Evolutionary conservation across 2,329 filamentous ascomycete genomes (phyloP).

Genomic region (Penicillium sp.): DNA sequence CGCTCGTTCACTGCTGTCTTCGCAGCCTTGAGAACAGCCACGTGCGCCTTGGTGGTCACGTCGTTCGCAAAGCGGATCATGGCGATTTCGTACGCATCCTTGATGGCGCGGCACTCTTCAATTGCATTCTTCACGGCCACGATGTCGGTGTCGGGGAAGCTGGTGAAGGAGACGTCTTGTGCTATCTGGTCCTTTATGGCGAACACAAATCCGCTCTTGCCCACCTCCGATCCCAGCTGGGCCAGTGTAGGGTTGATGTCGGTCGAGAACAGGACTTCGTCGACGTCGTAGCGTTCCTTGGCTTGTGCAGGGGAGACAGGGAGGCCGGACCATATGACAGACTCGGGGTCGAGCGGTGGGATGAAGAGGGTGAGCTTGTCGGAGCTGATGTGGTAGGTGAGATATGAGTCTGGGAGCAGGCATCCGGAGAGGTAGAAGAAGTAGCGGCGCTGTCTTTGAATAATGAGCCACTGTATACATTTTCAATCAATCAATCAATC

Average conservation of each 20-base stretch:
- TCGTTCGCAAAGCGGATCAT: slow-evolving; percentile 77
- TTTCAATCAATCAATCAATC: neutral
- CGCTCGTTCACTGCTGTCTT: slow-evolving; percentile 68
- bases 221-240: slow-evolving; percentile 36
- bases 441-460: slow-evolving; percentile 71
- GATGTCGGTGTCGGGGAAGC: slow-evolving; percentile 63
- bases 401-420: slow-evolving; percentile 71
- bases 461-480: slow-evolving; percentile 3
- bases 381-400: slow-evolving; percentile 73
- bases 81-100: slow-evolving; percentile 79
- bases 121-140: slow-evolving; percentile 64
- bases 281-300: slow-evolving; percentile 71
- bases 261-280: slow-evolving; percentile 67
- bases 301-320: slow-evolving; percentile 76
- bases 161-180: slow-evolving; percentile 65
- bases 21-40: slow-evolving; percentile 64
- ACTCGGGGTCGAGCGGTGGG: slow-evolving; percentile 78
- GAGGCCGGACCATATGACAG: slow-evolving; percentile 89
- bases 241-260: slow-evolving; percentile 73
- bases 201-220: slow-evolving; percentile 56
- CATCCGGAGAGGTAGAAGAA: slow-evolving; percentile 96
- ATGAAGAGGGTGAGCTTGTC: slow-evolving; percentile 82
- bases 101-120: slow-evolving; percentile 74
- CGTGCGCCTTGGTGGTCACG: slow-evolving; percentile 74
- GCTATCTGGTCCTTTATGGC: slow-evolving; percentile 77